A percentile compares a stretch with the other conserved stretches of the same genome.
Evolutionary conservation across 2,329 filamentous ascomycete species (phyloP).

Genomic region (Trichoderma atrobrunneum): DNA sequence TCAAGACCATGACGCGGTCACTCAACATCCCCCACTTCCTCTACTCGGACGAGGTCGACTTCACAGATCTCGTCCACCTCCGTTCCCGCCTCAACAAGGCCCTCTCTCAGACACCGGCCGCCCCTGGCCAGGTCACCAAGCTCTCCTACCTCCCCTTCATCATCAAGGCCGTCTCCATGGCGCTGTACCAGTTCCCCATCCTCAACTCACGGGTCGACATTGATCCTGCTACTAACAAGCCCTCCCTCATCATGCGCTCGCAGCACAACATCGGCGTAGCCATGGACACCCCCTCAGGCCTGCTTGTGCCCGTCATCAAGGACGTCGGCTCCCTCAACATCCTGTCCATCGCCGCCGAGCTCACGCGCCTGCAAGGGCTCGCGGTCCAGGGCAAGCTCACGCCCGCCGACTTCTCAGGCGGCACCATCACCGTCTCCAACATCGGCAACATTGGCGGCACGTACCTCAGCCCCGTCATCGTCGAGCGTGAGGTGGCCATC

Average conservation of each 20-base stretch:
- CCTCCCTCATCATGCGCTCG: constrained; percentile 71
- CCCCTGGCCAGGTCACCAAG: constrained; percentile 56
- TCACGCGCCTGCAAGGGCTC: constrained; percentile 68
- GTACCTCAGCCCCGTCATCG: constrained; percentile 87
- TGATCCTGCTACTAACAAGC: constrained; percentile 56
- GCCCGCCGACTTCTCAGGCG: constrained; percentile 72
- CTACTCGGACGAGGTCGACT: constrained; percentile 86
- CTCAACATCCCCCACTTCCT: constrained; percentile 92
- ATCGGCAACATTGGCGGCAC: constrained; percentile 94
- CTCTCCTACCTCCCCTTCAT: constrained; percentile 92
- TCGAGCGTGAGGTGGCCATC: constrained; percentile 87
- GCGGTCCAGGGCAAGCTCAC: constrained; percentile 73
- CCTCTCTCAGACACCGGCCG: constrained; percentile 43
- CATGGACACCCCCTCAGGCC: constrained; percentile 85
- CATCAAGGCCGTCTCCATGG: constrained; percentile 88
- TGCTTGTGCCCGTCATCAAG: constrained; percentile 88
- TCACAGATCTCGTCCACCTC: constrained; percentile 69
- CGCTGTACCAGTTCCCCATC: constrained; percentile 76
- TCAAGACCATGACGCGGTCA: constrained; percentile 94
- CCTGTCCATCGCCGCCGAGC: constrained; percentile 71
- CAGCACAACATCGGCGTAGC: constrained; percentile 95
- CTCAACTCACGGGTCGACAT: constrained; percentile 82
- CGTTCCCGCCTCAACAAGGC: constrained; percentile 71
- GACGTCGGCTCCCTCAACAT: constrained; percentile 77
- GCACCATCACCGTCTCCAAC: constrained; percentile 94